Percentiles rank a stretch among this genome's conserved stretches.
Conservation (phyloP, 2,329 filamentous ascomycete species). For the Ophiostoma triangulosporum region DNA sequence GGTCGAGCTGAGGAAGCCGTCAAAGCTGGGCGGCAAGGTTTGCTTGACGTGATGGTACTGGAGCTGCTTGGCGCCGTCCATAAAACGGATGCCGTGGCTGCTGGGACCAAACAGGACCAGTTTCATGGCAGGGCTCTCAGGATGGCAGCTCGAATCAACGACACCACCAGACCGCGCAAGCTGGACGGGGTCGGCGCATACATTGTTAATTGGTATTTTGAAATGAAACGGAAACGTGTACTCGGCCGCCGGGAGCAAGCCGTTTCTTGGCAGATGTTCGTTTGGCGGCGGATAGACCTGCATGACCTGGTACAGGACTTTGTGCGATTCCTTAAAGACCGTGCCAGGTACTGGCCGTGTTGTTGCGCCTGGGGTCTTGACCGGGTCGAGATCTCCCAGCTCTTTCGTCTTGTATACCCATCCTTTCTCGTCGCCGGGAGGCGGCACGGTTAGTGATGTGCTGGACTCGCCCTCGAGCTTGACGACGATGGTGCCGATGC, state of each 20-base stretch:
- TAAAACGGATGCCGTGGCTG: conserved; percentile 41
- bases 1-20: conserved; percentile 77
- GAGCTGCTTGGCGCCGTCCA: conserved; percentile 50
- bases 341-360: conserved; percentile 19
- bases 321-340: conserved; percentile 45
- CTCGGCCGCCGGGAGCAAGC: conserved; percentile 50
- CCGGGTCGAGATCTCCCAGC: not conserved
- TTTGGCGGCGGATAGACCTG: conserved; percentile 56
- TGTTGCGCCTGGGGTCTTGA: not conserved
- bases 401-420: conserved; percentile 8
- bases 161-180: conserved; percentile 42
- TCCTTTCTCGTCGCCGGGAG: conserved; percentile 21
- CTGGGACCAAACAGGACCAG: conserved; percentile 34
- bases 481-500: conserved; percentile 59
- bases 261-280: conserved; percentile 18
- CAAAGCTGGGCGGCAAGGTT: conserved; percentile 78
- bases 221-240: conserved; percentile 70
- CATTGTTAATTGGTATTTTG: conserved; percentile 66
- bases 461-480: conserved; percentile 72
- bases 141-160: conserved; percentile 38
- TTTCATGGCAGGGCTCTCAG: conserved; percentile 20
- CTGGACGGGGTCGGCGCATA: conserved; percentile 42
- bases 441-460: conserved; percentile 46
- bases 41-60: conserved; percentile 61
- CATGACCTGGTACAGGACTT: conserved; percentile 62